Conservation (phyloP, 768 basidiomycete genomes). For the Naganishia vaughanmartiniae region DNA sequence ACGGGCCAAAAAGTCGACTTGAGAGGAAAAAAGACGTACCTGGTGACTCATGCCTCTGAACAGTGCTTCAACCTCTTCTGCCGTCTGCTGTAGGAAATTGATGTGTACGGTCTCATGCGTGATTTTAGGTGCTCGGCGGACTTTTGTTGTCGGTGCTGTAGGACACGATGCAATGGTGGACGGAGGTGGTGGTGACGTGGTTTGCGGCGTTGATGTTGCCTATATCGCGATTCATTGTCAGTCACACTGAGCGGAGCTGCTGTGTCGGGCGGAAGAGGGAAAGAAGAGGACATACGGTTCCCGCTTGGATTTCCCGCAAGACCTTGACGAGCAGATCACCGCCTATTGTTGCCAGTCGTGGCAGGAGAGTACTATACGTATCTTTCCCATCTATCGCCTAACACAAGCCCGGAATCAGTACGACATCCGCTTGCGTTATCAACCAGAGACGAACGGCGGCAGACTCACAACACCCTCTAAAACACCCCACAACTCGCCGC, state of each 20-base stretch:
- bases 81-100: conserved; percentile 62
- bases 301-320: conserved; percentile 63
- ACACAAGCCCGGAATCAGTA: not conserved
- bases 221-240: conserved; percentile 39
- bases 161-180: too few relatives aligned
- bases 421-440: not conserved
- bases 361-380: conserved; percentile 62
- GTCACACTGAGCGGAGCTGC: conserved; percentile 7
- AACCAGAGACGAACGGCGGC: not conserved
- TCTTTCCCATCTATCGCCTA: conserved; percentile 61
- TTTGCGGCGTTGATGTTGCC: conserved; percentile 60
- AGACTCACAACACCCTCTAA: conserved; percentile 59
- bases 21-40: conserved; percentile 50
- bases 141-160: conserved; percentile 28
- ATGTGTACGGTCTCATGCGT: conserved; percentile 58
- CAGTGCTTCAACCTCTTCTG: conserved; percentile 59
- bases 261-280: not conserved
- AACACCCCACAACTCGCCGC: conserved; percentile 67
- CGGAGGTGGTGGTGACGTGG: not conserved
- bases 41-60: conserved; percentile 71
- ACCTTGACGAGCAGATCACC: conserved; percentile 70
- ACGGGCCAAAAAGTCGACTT: conserved; percentile 38
- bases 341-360: conserved; percentile 63
- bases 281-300: conserved; percentile 55
- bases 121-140: conserved; percentile 64